Conservation (phyloP, 805 yeast species). For the Sungouiella blattae region DNA sequence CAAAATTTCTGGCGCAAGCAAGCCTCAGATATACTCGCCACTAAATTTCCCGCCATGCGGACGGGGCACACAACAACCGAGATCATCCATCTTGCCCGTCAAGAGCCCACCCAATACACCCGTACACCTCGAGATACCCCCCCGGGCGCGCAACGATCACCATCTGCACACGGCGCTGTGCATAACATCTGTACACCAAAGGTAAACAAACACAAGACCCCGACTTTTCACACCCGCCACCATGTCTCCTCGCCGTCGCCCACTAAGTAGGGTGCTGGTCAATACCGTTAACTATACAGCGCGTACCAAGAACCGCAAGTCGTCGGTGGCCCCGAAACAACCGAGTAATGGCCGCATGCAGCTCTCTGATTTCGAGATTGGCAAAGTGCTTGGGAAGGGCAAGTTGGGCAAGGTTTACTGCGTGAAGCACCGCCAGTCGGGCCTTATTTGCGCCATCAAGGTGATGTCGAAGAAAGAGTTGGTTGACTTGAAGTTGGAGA, state of each 20-base stretch:
- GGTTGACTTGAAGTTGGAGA: slow-evolving; percentile 69
- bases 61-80: no score
- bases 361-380: slow-evolving; percentile 76
- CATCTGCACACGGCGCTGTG: no score
- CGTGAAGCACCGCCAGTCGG: slow-evolving; percentile 69
- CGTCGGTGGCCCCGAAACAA: background rate
- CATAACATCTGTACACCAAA: no score
- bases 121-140: background rate
- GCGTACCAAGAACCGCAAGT: background rate
- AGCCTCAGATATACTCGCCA: no score
- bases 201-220: background rate
- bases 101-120: background rate
- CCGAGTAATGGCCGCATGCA: background rate
- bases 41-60: no score
- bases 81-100: no score
- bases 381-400: slow-evolving; percentile 86
- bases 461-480: slow-evolving; percentile 86
- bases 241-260: slow-evolving; percentile 5
- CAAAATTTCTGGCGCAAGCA: no score
- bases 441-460: slow-evolving; percentile 84
- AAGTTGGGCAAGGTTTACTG: slow-evolving; percentile 92
- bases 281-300: slow-evolving; percentile 4
- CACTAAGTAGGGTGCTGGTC: slow-evolving; percentile 3
- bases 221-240: background rate
- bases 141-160: background rate